A percentile compares a stretch with the other conserved stretches of the same genome.
These are phyloP conservation scores for Aspergillus sp. DNA, from an alignment of 2,329 filamentous ascomycete species.

Conservation along the genomic window DNA sequence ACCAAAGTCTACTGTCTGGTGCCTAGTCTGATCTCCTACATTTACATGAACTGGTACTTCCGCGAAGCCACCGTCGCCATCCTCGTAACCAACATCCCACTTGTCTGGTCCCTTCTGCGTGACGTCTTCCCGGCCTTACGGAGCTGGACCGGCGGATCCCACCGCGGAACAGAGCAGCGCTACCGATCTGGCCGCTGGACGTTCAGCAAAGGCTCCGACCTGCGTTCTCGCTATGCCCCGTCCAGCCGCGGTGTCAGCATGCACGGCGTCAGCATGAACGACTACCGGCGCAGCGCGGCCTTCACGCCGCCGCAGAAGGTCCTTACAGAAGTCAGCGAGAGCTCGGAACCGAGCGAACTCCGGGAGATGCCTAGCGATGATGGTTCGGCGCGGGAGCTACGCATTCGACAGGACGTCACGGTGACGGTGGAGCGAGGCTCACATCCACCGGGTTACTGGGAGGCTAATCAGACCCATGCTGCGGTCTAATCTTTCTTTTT, in stretches of 20 bases:
- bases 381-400: slow-evolving; percentile 28
- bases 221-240: slow-evolving; percentile 19
- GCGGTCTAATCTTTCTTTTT: not conserved
- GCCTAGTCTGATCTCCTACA: slow-evolving; percentile 32
- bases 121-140: slow-evolving; percentile 40
- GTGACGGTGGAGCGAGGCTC: slow-evolving; percentile 19
- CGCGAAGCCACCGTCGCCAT: slow-evolving; percentile 39
- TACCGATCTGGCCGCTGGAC: slow-evolving; percentile 27
- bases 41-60: slow-evolving; percentile 44
- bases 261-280: slow-evolving; percentile 19
- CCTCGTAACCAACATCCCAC: slow-evolving; percentile 45
- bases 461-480: not conserved
- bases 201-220: slow-evolving; percentile 20
- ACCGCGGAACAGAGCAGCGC: slow-evolving; percentile 20
- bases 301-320: slow-evolving; percentile 22
- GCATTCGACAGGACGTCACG: slow-evolving; percentile 34
- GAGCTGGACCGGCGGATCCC: slow-evolving; percentile 34
- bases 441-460: slow-evolving; percentile 8
- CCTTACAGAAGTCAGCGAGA: slow-evolving; percentile 22
- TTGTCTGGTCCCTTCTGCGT: slow-evolving; percentile 45
- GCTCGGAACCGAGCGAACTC: slow-evolving; percentile 20
- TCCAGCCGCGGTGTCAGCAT: slow-evolving; percentile 22
- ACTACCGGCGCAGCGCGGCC: slow-evolving; percentile 19
- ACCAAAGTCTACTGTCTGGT: slow-evolving; percentile 44
- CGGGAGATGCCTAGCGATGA: slow-evolving; percentile 25